These are phyloP conservation scores for Russula ochroleuca DNA, from an alignment of 768 basidiomycete species.

Conservation along the genomic window DNA sequence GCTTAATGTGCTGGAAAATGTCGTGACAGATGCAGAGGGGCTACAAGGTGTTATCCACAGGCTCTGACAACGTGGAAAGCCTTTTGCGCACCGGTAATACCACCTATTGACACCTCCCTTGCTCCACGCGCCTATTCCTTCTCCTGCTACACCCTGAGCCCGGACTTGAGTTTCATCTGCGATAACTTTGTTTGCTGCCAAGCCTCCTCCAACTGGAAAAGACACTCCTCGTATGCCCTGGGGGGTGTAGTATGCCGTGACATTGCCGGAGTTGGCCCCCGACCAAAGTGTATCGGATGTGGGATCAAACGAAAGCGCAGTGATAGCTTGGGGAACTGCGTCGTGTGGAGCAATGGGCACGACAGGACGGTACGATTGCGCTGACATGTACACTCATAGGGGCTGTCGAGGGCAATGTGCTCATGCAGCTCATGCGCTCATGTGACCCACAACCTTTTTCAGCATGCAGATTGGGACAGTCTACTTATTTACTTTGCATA, in stretches of 20 bases:
- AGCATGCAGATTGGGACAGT: no score
- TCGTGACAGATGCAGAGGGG: constrained; percentile 36
- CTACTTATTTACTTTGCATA: no score
- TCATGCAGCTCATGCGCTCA: constrained; percentile 19
- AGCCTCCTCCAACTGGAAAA: constrained; percentile 65
- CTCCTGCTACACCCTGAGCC: constrained; percentile 54
- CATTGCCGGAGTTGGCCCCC: constrained; percentile 65
- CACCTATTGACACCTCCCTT: constrained; percentile 86
- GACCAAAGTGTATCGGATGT: constrained; percentile 88
- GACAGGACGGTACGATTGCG: constrained; percentile 29
- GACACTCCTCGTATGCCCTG: constrained; percentile 64
- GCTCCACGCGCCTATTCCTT: constrained; percentile 72
- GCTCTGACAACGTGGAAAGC: constrained; percentile 37
- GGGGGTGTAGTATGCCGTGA: constrained; percentile 63
- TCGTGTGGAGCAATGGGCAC: constrained; percentile 30
- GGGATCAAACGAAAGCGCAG: constrained; percentile 84
- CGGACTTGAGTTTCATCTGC: constrained; percentile 78
- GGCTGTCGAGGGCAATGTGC: not conserved
- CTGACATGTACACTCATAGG: constrained; percentile 19
- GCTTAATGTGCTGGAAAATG: constrained; percentile 46
- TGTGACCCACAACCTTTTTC: not conserved
- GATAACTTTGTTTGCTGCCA: constrained; percentile 67
- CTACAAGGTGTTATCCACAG: constrained; percentile 36
- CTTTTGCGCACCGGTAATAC: constrained; percentile 60
- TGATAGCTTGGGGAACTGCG: constrained; percentile 47